Evolutionary conservation across 2,329 filamentous ascomycete genomes (phyloP), one percentile per base, ranked within the genome.

Genomic region (Hymenoscyphus albidus): DNA sequence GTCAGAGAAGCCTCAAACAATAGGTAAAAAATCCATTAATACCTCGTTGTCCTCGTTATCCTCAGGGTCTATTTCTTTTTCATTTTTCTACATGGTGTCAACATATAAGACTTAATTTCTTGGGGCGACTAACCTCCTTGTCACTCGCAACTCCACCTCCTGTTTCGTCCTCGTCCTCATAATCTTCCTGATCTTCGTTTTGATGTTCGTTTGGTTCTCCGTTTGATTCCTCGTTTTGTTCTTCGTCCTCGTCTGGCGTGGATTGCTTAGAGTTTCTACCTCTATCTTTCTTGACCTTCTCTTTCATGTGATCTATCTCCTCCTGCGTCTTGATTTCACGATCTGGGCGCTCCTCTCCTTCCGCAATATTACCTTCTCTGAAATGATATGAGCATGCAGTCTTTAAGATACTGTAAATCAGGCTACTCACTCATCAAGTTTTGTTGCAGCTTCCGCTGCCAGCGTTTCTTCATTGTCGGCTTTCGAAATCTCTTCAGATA

Each of bases 321-420:
- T 56, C 54, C 54, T 56, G 31, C 10, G 54, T 31, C 31, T 56
- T 56, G 54, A 22, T 56, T 9, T 56, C 54, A 56, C 54, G 54
- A 35, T 56, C 18, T 14, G 54, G 54, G 14, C 54, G n/a, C 4
- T 42, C 39, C 14, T 58, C 55, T n/a, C 55, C 55, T n/a, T 58
- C 55, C 22, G 32, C 55, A 2, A 58, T 31, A 31, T 58, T n/a
- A 4, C 55, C 55, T n/a, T 58, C 16, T 27, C 55, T 58, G 32
- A 13, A n/a, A 22, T 5, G 14, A 16, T 10, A n/a, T 58, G 22
- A 58, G 27, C n/a, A 58, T 13, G 22, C 6, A 5, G 22, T 38
- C 16, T 38, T 14, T 12, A 31, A 16, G 31, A 31, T 12, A 31
- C 10, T 10, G 16, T 3, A 31, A n/a, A 58, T n/a, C 22, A 27